Evolutionary conservation across 2,329 filamentous ascomycete species (phyloP).

Genomic region (Paraphoma sp.): DNA sequence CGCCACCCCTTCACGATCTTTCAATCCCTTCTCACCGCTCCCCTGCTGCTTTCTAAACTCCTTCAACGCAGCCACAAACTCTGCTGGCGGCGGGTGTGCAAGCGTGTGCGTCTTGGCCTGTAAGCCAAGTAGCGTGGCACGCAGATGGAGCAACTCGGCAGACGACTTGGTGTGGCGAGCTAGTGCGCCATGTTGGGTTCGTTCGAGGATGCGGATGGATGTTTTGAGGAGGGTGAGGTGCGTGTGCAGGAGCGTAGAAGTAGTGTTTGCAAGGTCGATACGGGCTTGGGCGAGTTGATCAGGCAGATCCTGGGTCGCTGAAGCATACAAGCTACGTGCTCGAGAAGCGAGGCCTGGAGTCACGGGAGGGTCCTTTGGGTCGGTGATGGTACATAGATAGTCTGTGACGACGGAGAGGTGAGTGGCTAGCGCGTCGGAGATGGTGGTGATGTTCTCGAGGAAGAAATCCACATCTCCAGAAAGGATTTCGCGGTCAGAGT

Average conservation of each 20-base stretch:
- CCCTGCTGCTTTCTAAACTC: constrained; percentile 40
- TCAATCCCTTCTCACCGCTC: constrained; percentile 34
- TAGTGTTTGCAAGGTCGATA: constrained; percentile 42
- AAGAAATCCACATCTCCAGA: constrained; percentile 49
- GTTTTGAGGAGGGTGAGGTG: constrained; percentile 48
- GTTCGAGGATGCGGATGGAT: constrained; percentile 54
- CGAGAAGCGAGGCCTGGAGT: constrained; percentile 14
- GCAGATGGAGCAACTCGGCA: constrained; percentile 51
- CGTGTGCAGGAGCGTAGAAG: constrained; percentile 40
- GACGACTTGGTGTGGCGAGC: constrained; percentile 50
- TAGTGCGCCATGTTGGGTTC: constrained; percentile 55
- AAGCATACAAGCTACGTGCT: constrained; percentile 14
- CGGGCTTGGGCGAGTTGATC: constrained; percentile 34
- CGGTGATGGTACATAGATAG: constrained; percentile 43
- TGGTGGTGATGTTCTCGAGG: constrained; percentile 45
- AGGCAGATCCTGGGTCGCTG: constrained; percentile 25
- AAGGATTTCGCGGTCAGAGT: constrained; percentile 48
- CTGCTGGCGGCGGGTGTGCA: constrained; percentile 31
- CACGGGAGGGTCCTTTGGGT: constrained; percentile 21
- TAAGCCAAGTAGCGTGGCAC: constrained; percentile 51
- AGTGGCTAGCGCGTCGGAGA: constrained; percentile 43
- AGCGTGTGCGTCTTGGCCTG: constrained; percentile 47
- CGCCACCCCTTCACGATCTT: constrained; percentile 40
- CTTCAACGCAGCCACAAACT: constrained; percentile 40
- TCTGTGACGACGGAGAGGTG: constrained; percentile 37